phyloP scores from a whole-genome alignment of 108 stramenopile species.

The Epithemia pelagica region DNA sequence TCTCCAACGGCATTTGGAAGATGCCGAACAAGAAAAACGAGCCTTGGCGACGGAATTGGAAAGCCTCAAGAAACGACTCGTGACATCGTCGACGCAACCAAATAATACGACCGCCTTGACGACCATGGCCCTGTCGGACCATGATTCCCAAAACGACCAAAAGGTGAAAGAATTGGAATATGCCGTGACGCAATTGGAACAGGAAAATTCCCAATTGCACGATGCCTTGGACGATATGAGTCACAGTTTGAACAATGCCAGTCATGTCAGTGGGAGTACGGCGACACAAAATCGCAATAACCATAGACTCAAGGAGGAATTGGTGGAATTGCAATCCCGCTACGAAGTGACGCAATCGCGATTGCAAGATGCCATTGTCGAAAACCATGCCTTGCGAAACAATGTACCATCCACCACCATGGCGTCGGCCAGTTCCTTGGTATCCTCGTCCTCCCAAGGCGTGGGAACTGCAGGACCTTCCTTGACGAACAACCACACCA shows the following conservation, averaged over 20 bases:
- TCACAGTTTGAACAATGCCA: neutral
- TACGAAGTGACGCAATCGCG: slow-evolving; percentile 45
- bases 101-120: slow-evolving; percentile 4
- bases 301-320: slow-evolving; percentile 21
- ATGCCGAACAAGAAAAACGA: slow-evolving; percentile 43
- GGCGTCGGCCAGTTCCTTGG: neutral
- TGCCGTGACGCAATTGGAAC: slow-evolving; percentile 33
- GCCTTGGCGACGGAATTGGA: slow-evolving; percentile 34
- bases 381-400: slow-evolving; percentile 31
- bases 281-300: slow-evolving; percentile 9
- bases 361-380: slow-evolving; percentile 34
- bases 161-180: slow-evolving; percentile 27
- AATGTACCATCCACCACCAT: neutral
- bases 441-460: neutral
- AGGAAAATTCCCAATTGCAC: slow-evolving; percentile 45
- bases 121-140: neutral
- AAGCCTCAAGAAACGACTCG: slow-evolving; percentile 23
- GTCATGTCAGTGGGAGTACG: neutral
- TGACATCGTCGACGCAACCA: slow-evolving; percentile 11
- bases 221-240: slow-evolving; percentile 41
- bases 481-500: neutral
- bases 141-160: slow-evolving; percentile 13
- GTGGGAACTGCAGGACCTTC: too few species aligned
- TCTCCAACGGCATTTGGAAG: slow-evolving; percentile 41
- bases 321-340: slow-evolving; percentile 41